phyloP scores from a whole-genome alignment of 2,329 filamentous ascomycete genomes.

The Pseudocercospora eumusae region DNA sequence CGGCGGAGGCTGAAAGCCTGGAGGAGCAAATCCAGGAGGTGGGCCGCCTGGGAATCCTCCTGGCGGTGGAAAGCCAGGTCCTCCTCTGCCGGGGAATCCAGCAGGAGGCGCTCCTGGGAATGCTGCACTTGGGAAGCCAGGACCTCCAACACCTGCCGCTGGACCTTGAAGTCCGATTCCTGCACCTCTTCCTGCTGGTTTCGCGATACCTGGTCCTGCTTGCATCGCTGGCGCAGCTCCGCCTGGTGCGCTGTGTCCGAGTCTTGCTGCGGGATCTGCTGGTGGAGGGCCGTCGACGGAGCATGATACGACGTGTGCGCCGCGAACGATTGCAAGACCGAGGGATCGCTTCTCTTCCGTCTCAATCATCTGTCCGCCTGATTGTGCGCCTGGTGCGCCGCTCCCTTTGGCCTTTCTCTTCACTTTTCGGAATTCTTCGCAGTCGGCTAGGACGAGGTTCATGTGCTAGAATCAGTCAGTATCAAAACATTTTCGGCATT shows the following conservation, averaged over 20 bases:
- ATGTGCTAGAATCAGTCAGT: constrained; percentile 69
- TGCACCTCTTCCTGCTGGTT: constrained; percentile 83
- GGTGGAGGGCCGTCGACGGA: constrained; percentile 95
- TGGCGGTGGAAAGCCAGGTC: constrained; percentile 33
- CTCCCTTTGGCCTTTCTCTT: constrained; percentile 81
- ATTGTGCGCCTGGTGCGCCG: constrained; percentile 63
- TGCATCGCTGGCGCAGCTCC: constrained; percentile 69
- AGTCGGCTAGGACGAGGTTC: constrained; percentile 98
- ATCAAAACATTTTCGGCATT: not conserved
- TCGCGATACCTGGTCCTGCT: constrained; percentile 84
- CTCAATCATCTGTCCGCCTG: constrained; percentile 63
- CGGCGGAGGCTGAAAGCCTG: constrained; percentile 71
- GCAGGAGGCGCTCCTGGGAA: constrained; percentile 41
- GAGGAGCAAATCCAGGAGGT: constrained; percentile 35
- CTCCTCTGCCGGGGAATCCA: constrained; percentile 41
- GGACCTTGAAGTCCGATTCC: constrained; percentile 80
- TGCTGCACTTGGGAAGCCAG: constrained; percentile 61
- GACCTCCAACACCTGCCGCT: constrained; percentile 81
- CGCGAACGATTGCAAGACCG: constrained; percentile 89
- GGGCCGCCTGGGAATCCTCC: constrained; percentile 36
- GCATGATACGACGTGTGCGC: constrained; percentile 89
- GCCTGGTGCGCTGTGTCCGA: constrained; percentile 73
- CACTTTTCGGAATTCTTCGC: constrained; percentile 92
- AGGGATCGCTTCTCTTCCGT: constrained; percentile 97
- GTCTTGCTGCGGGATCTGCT: constrained; percentile 84